Evolutionary conservation across 345 rosid genomes (phyloP).

Genomic region (Psidium friedrichsthalianum): DNA sequence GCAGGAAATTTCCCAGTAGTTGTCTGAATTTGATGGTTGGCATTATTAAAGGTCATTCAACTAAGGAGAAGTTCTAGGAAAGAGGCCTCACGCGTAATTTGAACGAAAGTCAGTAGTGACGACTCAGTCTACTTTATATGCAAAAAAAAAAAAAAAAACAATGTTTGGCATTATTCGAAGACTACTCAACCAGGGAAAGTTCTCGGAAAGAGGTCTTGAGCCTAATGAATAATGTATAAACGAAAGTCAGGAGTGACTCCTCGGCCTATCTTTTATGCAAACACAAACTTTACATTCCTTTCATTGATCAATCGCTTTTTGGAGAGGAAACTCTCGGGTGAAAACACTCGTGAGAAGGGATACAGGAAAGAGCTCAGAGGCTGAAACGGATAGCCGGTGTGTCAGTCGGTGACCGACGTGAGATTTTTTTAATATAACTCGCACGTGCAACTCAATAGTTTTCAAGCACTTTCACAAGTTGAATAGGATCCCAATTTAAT

Average conservation of each 20-base stretch:
- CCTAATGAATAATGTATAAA: too few species aligned
- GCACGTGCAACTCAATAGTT: too few species aligned
- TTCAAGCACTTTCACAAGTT: too few species aligned
- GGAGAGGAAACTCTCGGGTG: too few species aligned
- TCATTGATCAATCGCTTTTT: too few species aligned
- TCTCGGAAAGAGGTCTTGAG: background rate
- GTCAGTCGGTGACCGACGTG: background rate
- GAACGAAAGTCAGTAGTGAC: background rate
- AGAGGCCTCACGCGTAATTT: background rate
- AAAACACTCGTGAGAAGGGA: too few species aligned
- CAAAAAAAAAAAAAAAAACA: too few species aligned
- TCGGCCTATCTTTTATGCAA: background rate
- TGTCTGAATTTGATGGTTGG: background rate
- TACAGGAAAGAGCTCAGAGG: background rate
- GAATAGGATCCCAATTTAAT: too few species aligned
- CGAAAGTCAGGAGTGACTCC: too few species aligned
- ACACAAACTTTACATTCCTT: background rate
- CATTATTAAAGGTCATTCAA: background rate
- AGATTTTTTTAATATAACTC: background rate
- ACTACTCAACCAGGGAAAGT: background rate
- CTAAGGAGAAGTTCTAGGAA: background rate
- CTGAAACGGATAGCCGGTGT: background rate
- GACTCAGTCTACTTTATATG: background rate
- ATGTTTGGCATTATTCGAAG: background rate
- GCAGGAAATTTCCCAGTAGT: too few species aligned